Conservation (phyloP, 768 basidiomycete species). For the Podaxis sp. region DNA sequence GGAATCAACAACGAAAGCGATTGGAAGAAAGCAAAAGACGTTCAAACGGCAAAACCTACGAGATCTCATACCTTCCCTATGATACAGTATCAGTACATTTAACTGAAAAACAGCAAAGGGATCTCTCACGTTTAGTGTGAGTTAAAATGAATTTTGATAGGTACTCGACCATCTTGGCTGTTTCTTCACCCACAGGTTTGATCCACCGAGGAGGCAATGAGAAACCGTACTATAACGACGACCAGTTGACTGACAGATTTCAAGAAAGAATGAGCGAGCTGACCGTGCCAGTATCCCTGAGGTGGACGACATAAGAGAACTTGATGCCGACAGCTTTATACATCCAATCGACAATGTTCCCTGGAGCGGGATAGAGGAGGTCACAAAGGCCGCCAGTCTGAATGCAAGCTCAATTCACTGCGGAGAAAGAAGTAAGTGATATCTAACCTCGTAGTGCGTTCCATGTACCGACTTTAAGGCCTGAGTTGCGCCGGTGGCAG, state of each 20-base stretch:
- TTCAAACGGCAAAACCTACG: too few species aligned
- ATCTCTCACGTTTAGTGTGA: conserved; percentile 1
- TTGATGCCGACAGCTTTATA: conserved; percentile 27
- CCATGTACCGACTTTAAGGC: conserved; percentile 54
- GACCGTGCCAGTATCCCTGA: conserved; percentile 34
- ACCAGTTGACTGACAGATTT: neutral
- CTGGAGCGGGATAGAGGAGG: conserved; percentile 30
- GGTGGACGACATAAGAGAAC: conserved; percentile 29
- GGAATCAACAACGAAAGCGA: too few species aligned
- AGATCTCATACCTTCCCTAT: conserved; percentile 1
- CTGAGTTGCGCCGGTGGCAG: conserved; percentile 58
- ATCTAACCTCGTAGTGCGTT: conserved; percentile 45
- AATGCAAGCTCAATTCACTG: neutral
- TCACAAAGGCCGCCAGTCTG: conserved; percentile 25
- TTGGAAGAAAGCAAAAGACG: too few species aligned
- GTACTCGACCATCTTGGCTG: conserved; percentile 57
- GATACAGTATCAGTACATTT: neutral
- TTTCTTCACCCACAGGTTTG: conserved; percentile 77
- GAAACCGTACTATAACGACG: conserved; percentile 61
- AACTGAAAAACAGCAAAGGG: neutral
- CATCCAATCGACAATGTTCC: conserved; percentile 34
- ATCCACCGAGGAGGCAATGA: conserved; percentile 69
- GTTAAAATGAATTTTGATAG: conserved; percentile 62
- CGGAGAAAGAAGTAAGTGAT: neutral
- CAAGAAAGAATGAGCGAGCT: conserved; percentile 8